Evolutionary conservation across 78 protist species (phyloP).

Genomic region (Protostelium mycophagum): DNA sequence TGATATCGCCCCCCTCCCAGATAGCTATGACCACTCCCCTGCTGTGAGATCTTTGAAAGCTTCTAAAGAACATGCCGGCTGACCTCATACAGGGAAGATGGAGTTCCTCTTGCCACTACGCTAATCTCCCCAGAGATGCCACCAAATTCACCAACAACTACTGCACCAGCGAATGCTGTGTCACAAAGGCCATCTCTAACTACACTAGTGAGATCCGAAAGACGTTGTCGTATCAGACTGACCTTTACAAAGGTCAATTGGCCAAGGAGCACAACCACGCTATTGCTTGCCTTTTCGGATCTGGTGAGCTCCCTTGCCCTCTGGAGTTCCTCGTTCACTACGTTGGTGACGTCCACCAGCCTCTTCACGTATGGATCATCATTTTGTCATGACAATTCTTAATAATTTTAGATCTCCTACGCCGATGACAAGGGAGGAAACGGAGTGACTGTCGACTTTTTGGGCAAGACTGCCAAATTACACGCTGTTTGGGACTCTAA

Average conservation of each 20-base stretch:
- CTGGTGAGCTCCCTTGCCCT: background rate
- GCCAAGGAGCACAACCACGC: background rate
- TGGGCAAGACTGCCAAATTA: background rate
- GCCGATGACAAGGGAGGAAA: background rate
- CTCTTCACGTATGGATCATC: background rate
- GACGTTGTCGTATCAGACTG: background rate
- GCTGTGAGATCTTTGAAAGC: background rate
- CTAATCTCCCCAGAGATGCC: background rate
- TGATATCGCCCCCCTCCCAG: background rate
- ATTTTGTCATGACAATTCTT: too few relatives aligned
- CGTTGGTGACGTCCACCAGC: background rate
- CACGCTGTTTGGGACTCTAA: background rate
- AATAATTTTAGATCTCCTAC: background rate
- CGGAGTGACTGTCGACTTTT: background rate
- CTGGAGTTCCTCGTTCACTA: background rate
- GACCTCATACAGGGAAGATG: background rate
- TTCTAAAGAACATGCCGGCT: too few relatives aligned
- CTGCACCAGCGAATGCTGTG: background rate
- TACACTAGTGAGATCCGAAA: background rate
- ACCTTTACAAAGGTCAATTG: background rate
- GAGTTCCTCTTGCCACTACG: background rate
- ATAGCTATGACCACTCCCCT: background rate
- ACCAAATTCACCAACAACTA: background rate
- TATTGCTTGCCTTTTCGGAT: background rate
- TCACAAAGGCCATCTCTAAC: background rate